Base-by-base conservation (phyloP, 2,329 filamentous ascomycete species). In the Stromatinia cepivora region DNA sequence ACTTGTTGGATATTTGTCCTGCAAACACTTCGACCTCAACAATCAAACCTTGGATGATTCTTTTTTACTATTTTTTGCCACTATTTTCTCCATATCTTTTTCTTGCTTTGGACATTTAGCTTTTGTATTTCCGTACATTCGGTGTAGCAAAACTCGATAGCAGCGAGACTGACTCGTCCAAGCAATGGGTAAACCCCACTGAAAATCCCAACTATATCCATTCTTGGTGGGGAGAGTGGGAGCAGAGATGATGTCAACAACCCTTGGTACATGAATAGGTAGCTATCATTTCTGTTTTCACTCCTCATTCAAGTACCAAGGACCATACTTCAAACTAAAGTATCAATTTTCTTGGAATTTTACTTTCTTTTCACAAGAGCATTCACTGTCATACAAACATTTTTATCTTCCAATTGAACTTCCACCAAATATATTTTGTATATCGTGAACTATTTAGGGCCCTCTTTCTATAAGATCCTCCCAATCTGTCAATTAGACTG, bases 221-320 rank as follows among this genome's bases (percentile, higher is more conserved):
- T 65, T 58, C 34, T 50, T 50, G 59, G 39, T 58, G 64, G 64
- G 48, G 64, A 66, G 64, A 52, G 28, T 46, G 62, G 25, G 34
- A 45, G 48, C 62, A 67, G 46, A 67, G 46, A 68, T 68, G 66
- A 68, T 68, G 66, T 68, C 66, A 68, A 62, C 50, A 42, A 57
- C 25, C 52, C 52, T 58, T 46, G 52, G 36, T 57, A 66, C 46
- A 63, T 57, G 31, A 25, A 45, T 10, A 57, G 25, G 50, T 46
- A 66, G 52, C 50, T 66, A 48, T 34, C 36, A 58, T 34, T n/a
- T 70, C 57, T 46, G 25, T 34, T 48, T 48, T 48, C 42, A 46
- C 42, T 48, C 42, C 22, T 66, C 42, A 45, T 54, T 48, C 52
- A 57, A 56, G 52, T 48, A 25, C 28, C 36, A 57, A 46, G 63